Evolutionary conservation across 108 stramenopile genomes (phyloP).

Genomic region (Chaetoceros tenuissimus): DNA sequence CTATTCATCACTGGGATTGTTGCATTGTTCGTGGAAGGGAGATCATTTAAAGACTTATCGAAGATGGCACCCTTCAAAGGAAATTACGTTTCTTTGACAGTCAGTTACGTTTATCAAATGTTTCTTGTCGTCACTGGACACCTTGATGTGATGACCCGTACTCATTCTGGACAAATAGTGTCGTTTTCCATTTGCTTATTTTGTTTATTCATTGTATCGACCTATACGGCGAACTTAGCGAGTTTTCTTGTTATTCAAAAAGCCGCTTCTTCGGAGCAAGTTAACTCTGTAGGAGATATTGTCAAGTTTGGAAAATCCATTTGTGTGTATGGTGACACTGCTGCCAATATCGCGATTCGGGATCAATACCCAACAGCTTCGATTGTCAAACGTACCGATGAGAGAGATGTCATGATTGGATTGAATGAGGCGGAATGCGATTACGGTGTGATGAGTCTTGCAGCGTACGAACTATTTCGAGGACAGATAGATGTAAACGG

Average conservation of each 20-base stretch:
- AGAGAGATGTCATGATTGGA: constrained; percentile 11
- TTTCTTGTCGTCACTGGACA: constrained; percentile 14
- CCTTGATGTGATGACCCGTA: constrained; percentile 7
- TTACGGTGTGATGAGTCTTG: constrained; percentile 7
- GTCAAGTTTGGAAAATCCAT: constrained; percentile 6
- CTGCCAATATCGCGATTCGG: constrained; percentile 1
- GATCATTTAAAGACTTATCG: too few relatives aligned
- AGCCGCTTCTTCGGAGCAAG: constrained; percentile 1
- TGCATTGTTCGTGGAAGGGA: constrained; percentile 15
- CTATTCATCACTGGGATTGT: constrained; percentile 17
- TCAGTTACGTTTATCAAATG: constrained; percentile 4
- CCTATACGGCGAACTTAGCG: constrained; percentile 37
- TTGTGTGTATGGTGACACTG: constrained; percentile 7
- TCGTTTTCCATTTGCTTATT: constrained; percentile 19
- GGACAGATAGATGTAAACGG: constrained; percentile 11
- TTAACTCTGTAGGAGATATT: constrained; percentile 18
- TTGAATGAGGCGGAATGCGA: constrained; percentile 14
- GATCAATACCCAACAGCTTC: constrained; percentile 14
- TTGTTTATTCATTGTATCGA: constrained; percentile 15
- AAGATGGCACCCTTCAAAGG: too few relatives aligned
- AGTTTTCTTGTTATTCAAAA: constrained; percentile 17
- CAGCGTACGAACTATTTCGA: constrained; percentile 6
- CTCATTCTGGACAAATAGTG: constrained; percentile 11
- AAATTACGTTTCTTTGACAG: too few relatives aligned
- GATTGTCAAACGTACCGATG: neutral